Evolutionary conservation across 2,329 filamentous ascomycete genomes (phyloP).

Genomic region (Trichoderma endophyticum): DNA sequence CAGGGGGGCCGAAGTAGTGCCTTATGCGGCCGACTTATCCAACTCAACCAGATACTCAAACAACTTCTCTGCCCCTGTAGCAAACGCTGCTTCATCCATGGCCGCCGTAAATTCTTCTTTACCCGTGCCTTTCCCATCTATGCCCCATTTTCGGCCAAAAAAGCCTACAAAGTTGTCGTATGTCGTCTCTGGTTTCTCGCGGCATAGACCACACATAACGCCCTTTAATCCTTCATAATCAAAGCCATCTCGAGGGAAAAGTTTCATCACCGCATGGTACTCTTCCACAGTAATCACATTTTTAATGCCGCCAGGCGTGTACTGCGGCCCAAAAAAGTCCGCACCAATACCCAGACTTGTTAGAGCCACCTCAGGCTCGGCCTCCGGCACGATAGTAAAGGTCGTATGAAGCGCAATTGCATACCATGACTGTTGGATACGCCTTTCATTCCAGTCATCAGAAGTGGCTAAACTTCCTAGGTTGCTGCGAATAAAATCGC

Average conservation of each 20-base stretch:
- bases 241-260: background rate
- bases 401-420: constrained; percentile 1
- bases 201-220: background rate
- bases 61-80: background rate
- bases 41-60: background rate
- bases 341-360: background rate
- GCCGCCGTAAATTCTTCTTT: background rate
- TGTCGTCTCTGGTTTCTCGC: background rate
- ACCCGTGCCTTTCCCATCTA: background rate
- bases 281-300: background rate
- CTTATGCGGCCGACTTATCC: background rate
- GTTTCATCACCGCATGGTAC: background rate
- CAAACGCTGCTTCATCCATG: background rate
- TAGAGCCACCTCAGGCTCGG: background rate
- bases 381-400: background rate
- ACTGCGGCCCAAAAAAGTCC: background rate
- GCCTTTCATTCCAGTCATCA: background rate
- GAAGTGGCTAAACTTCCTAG: background rate
- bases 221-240: background rate
- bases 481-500: background rate
- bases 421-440: background rate
- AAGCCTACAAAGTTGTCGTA: background rate
- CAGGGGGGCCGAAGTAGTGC: background rate
- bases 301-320: background rate
- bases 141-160: background rate